Percentiles rank a stretch among this genome's conserved stretches.
phyloP scores from a whole-genome alignment of 2,329 filamentous ascomycete genomes.

The Chaetomiaceae sp. region DNA sequence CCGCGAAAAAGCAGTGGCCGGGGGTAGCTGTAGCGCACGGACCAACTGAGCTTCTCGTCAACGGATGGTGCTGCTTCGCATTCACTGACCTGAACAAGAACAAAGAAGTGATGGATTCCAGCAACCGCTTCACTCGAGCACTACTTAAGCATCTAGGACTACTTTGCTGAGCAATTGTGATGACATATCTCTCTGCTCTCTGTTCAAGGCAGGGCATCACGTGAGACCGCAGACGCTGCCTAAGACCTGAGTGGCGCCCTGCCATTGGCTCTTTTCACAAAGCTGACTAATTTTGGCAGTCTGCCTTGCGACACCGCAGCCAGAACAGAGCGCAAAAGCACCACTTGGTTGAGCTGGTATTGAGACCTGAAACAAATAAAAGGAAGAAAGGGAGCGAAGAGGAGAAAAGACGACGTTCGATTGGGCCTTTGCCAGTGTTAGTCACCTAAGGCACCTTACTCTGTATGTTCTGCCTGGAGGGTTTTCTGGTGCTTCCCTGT shows the following conservation, averaged over 20 bases:
- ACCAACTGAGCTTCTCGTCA: background rate
- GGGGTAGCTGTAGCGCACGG: conserved; percentile 11
- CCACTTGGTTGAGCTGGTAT: background rate
- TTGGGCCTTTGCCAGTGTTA: background rate
- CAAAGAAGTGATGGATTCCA: too few relatives aligned
- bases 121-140: too few relatives aligned
- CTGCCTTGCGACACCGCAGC: conserved; percentile 18
- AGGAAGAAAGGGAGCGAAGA: background rate
- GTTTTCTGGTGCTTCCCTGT: background rate
- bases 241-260: conserved; percentile 5
- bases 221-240: conserved; percentile 3
- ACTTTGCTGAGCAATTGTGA: background rate
- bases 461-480: background rate
- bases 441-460: conserved; percentile 7
- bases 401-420: background rate
- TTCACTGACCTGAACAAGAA: too few relatives aligned
- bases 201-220: background rate
- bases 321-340: background rate
- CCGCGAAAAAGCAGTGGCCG: conserved; percentile 12
- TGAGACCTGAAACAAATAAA: background rate
- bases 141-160: background rate
- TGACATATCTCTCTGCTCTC: background rate
- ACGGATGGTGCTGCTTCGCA: too few relatives aligned
- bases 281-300: conserved; percentile 18
- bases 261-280: conserved; percentile 11